Evolutionary conservation across 768 basidiomycete species (phyloP), one percentile per base, ranked within the genome.

Genomic region (Thelephora aurantiotincta): DNA sequence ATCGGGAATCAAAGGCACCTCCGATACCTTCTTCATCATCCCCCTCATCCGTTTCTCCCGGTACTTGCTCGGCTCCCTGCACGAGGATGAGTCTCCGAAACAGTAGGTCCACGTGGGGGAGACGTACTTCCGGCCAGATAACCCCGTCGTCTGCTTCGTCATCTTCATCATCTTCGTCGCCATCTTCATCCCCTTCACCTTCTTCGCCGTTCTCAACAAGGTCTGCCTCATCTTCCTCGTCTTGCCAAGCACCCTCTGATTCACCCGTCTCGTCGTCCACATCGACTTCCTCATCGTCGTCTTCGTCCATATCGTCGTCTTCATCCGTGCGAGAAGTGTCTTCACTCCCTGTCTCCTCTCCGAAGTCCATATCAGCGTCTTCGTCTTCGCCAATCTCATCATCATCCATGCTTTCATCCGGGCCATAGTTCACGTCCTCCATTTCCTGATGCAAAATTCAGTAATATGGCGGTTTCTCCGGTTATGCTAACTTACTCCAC

Each of bases 361-460:
- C 87, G 52, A 82, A 86, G 43, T 91, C 90, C 78, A 86, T 86
- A 38, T 88, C 88, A 35, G 85, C 82, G 47, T 91, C 89, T 48
- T 80, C 83, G 2, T 84, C 87, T 14, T 81, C 81, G 13, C 78
- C 82, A 2, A 76, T 87, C n/a, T 77, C 85, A 47, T 80, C 82
- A 11, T 82, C 87, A 43, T 82, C 85, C 74, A 87, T 85, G 43
- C 77, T 82, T 38, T 85, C 85, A 48, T 83, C 83, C 20, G 70
- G 69, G 33, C 68, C 60, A 59, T 77, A 85, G 49, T 80, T 74
- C 6, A 73, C 72, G 52, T 87, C 87, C 50, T 89, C 87, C 83
- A 90, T 88, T 60, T 89, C 87, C 86, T 92, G 52, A 4, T 36
- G 48, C 49, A 47, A 35, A 35, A 26, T 62, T 35, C 57, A 53